A percentile compares a stretch with the other conserved stretches of the same genome.
Evolutionary conservation across 2,329 filamentous ascomycete genomes (phyloP).

Genomic region (Truncatella angustata): DNA sequence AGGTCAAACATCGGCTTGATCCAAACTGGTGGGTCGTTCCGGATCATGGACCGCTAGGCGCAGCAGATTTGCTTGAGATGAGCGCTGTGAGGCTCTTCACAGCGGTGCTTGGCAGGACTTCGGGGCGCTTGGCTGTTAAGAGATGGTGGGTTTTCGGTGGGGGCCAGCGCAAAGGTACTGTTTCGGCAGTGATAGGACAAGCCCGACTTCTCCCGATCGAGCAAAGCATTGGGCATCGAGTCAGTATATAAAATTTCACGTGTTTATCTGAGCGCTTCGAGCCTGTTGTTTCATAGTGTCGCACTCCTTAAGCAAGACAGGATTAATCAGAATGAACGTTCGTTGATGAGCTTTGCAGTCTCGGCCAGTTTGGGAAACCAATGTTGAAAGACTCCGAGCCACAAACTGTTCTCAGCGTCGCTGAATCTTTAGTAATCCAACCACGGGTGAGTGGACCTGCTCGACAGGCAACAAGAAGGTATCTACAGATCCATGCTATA

Average conservation of each 20-base stretch:
- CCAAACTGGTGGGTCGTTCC: neutral
- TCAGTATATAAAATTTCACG: neutral
- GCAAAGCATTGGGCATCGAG: neutral
- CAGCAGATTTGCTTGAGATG: neutral
- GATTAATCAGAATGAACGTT: neutral
- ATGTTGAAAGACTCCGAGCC: too few species aligned
- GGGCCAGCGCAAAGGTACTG: neutral
- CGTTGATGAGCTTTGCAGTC: neutral
- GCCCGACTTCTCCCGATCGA: neutral
- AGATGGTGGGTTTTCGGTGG: slow-evolving; percentile 4
- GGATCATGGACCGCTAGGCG: neutral
- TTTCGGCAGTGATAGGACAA: neutral
- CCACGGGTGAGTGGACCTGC: neutral
- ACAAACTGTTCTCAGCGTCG: neutral
- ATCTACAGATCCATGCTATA: neutral
- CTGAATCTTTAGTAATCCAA: neutral
- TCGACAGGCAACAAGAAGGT: neutral
- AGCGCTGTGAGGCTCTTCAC: slow-evolving; percentile 6
- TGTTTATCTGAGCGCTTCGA: neutral
- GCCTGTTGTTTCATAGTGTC: neutral
- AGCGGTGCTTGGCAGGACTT: slow-evolving; percentile 6
- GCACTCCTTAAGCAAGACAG: neutral
- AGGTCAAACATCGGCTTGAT: neutral
- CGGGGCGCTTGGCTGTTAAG: slow-evolving; percentile 7
- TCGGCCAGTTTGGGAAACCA: neutral